Evolutionary conservation across 352 stramenopile genomes (phyloP).

Genomic region (Globisporangium emineosum): DNA sequence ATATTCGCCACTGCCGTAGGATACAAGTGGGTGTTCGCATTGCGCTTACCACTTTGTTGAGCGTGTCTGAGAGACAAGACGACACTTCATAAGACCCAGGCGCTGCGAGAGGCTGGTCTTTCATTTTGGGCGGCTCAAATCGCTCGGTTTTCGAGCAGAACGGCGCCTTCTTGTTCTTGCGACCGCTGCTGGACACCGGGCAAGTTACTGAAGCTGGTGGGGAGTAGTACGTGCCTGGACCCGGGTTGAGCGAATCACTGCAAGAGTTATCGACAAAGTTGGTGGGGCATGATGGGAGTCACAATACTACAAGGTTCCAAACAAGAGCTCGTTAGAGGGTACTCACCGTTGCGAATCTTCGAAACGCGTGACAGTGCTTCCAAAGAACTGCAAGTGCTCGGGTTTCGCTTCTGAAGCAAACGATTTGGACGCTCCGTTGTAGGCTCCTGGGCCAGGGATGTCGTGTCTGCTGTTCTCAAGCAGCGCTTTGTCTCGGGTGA

Average conservation of each 20-base stretch:
- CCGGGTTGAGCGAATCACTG: slow-evolving; percentile 35
- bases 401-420: slow-evolving; percentile 50
- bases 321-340: background rate
- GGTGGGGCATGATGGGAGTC: background rate
- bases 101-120: slow-evolving; percentile 46
- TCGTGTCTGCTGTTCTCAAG: slow-evolving; percentile 28
- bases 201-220: slow-evolving; percentile 31
- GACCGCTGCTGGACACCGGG: slow-evolving; percentile 19
- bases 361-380: slow-evolving; percentile 70
- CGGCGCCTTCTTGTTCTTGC: slow-evolving; percentile 44
- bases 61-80: slow-evolving; percentile 47
- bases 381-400: slow-evolving; percentile 79
- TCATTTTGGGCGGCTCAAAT: slow-evolving; percentile 43
- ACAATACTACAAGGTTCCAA: background rate
- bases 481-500: slow-evolving; percentile 48
- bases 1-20: background rate
- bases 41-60: slow-evolving; percentile 67
- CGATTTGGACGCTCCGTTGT: slow-evolving; percentile 39
- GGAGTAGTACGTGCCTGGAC: slow-evolving; percentile 55
- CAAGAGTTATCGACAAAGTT: background rate
- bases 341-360: slow-evolving; percentile 34
- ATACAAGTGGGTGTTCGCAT: background rate
- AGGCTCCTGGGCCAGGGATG: slow-evolving; percentile 63
- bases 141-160: slow-evolving; percentile 75
- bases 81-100: slow-evolving; percentile 71